Percentiles rank a stretch among this genome's conserved stretches.
phyloP scores from a whole-genome alignment of 1,284 basidiomycete species.

The Ceratobasidium sp. region DNA sequence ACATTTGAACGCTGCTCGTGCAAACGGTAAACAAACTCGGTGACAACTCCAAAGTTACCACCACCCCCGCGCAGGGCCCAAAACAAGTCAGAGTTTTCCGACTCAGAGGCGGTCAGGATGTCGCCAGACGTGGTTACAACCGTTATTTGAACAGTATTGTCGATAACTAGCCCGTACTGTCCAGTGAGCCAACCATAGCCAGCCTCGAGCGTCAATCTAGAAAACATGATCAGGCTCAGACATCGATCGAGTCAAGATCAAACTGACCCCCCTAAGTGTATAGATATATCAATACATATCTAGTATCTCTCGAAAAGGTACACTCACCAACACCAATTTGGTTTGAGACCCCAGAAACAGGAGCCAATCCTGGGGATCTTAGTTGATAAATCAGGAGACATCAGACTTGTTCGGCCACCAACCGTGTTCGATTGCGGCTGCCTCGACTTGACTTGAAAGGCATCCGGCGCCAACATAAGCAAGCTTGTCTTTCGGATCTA shows the following conservation, averaged over 20 bases:
- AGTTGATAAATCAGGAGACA: not conserved
- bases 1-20: conserved; percentile 44
- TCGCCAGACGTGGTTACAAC: conserved; percentile 52
- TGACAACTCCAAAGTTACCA: conserved; percentile 49
- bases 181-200: conserved; percentile 48
- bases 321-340: conserved; percentile 43
- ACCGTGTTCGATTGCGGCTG: conserved; percentile 46
- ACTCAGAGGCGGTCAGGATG: conserved; percentile 49
- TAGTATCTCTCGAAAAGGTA: too few species aligned
- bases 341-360: conserved; percentile 39
- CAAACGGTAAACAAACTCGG: conserved; percentile 46
- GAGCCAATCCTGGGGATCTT: conserved; percentile 32
- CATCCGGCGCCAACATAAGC: conserved; percentile 48
- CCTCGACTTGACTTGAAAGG: conserved; percentile 47
- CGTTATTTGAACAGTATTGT: conserved; percentile 50
- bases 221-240: not conserved
- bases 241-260: not conserved
- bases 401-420: not conserved
- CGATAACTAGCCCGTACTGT: conserved; percentile 49
- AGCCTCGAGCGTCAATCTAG: conserved; percentile 45
- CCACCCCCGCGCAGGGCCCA: conserved; percentile 54
- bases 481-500: conserved; percentile 46
- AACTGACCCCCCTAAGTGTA: conserved; percentile 24
- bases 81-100: conserved; percentile 51
- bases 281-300: not conserved